phyloP scores from a whole-genome alignment of 140 eudicot genomes.

The Erigeron philadelphicus region DNA sequence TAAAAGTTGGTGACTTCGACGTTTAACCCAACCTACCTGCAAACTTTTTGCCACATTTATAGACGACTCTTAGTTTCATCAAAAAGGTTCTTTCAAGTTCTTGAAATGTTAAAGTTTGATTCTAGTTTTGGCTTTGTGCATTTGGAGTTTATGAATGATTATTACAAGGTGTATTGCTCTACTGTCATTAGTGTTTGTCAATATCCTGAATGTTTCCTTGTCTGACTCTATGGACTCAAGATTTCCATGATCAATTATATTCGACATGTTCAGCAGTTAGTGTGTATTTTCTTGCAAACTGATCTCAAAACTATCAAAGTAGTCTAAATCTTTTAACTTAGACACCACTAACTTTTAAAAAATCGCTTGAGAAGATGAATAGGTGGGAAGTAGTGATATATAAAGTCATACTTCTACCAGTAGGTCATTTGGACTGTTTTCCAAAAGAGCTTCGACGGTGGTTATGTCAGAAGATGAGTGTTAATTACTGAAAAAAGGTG shows the following conservation, averaged over 20 bases:
- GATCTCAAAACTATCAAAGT: background rate
- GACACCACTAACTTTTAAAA: background rate
- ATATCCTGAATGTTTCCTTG: slow-evolving; percentile 1
- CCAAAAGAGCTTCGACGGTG: background rate
- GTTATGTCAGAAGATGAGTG: background rate
- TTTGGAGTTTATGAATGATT: slow-evolving; percentile 16
- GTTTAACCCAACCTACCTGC: background rate
- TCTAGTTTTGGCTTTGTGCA: background rate
- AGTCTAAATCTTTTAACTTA: background rate
- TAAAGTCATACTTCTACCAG: too few relatives aligned
- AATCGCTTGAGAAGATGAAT: background rate
- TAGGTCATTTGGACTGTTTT: too few relatives aligned
- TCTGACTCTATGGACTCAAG: background rate
- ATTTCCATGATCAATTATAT: too few relatives aligned
- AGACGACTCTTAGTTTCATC: background rate
- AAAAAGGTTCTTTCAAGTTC: background rate
- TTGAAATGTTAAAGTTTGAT: background rate
- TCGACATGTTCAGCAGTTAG: background rate
- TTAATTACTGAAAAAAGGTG: background rate
- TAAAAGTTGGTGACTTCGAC: background rate
- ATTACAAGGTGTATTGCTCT: slow-evolving; percentile 13
- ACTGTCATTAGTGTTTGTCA: background rate
- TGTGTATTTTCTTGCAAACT: background rate
- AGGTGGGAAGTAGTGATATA: too few relatives aligned
- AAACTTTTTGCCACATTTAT: background rate